Evolutionary conservation across 148 eudicot genomes (phyloP).

Genomic region (Camellia sinensis): DNA sequence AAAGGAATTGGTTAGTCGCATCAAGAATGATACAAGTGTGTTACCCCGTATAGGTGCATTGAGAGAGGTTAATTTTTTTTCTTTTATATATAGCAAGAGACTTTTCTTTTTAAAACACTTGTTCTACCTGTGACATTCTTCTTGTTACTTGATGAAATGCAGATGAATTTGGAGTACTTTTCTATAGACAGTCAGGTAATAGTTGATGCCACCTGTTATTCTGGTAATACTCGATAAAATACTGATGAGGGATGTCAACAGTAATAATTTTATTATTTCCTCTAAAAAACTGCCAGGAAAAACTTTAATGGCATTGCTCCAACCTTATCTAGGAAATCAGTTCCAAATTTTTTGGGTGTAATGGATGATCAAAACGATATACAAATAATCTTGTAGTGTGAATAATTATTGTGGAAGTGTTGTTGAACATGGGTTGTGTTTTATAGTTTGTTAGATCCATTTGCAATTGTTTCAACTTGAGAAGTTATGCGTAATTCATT

Average conservation of each 20-base stretch:
- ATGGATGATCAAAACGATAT: neutral
- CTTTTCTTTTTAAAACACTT: neutral
- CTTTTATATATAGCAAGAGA: constrained; percentile 7
- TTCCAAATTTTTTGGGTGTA: neutral
- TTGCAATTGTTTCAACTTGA: neutral
- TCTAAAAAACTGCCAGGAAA: neutral
- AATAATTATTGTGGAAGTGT: neutral
- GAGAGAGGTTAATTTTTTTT: constrained; percentile 61
- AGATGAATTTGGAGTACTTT: constrained; percentile 99
- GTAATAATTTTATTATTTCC: neutral
- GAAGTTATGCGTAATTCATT: neutral
- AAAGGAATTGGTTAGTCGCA: constrained; percentile 69
- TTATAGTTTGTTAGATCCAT: neutral
- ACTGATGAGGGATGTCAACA: too few species aligned
- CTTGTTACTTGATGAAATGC: constrained; percentile 29
- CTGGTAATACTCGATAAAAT: neutral
- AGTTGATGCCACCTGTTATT: neutral
- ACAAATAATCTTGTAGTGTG: neutral
- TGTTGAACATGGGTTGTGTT: neutral
- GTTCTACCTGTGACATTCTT: neutral
- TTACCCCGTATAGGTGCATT: constrained; percentile 95
- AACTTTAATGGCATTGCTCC: neutral
- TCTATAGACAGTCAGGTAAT: constrained; percentile 87
- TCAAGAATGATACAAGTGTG: constrained; percentile 86
- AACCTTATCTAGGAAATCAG: neutral